A percentile compares a stretch with the other conserved stretches of the same genome.
Evolutionary conservation across 2,329 filamentous ascomycete genomes (phyloP).

Genomic region (Zasmidium cellare): DNA sequence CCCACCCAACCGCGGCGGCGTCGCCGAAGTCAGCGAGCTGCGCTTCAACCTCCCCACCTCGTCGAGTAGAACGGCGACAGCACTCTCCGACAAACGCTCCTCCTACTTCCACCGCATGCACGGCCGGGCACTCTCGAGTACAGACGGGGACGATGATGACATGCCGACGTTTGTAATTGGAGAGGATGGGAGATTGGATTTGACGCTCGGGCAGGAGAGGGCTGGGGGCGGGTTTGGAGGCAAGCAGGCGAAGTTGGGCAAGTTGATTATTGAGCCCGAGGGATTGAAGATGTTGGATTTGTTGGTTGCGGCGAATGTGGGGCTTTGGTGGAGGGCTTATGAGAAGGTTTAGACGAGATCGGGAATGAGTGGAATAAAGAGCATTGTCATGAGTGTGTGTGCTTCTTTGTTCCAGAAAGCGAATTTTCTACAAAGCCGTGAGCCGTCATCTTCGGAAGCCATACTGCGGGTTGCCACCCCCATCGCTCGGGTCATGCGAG

Average conservation of each 20-base stretch:
- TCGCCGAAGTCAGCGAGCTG: constrained; percentile 72
- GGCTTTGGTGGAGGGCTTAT: constrained; percentile 91
- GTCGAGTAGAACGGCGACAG: constrained; percentile 28
- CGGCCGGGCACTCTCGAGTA: constrained; percentile 11
- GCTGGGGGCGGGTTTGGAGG: constrained; percentile 85
- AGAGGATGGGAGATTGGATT: constrained; percentile 58
- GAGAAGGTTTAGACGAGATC: constrained; percentile 44
- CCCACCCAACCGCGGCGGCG: constrained; percentile 32
- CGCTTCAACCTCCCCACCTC: constrained; percentile 80
- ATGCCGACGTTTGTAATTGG: constrained; percentile 25
- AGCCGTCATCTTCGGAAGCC: no score
- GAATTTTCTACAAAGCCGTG: no score
- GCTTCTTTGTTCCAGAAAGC: neutral
- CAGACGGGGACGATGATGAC: constrained; percentile 9
- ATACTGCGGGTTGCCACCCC: no score
- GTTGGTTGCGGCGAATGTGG: constrained; percentile 86
- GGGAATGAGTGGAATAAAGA: no score
- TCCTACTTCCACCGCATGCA: constrained; percentile 24
- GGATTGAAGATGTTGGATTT: constrained; percentile 95
- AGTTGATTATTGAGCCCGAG: constrained; percentile 84
- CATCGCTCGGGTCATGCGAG: no score
- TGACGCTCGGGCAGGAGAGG: constrained; percentile 76
- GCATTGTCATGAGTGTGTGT: neutral
- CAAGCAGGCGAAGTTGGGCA: constrained; percentile 87
- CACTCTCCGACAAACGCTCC: constrained; percentile 31